phyloP scores from a whole-genome alignment of 2,329 filamentous ascomycete genomes.

The Exophiala sideris region DNA sequence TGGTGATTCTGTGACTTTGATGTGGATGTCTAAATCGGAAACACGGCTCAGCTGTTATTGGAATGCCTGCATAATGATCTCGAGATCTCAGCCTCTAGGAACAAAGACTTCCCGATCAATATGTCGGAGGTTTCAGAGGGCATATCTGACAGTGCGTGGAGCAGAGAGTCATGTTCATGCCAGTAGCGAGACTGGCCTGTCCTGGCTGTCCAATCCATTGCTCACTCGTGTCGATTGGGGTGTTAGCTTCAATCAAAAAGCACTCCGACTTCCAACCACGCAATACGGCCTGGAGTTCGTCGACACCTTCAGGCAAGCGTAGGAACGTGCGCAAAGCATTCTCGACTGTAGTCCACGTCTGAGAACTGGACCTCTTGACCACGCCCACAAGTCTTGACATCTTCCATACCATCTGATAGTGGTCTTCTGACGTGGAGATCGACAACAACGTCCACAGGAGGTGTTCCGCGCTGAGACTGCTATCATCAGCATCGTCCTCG shows the following conservation, averaged over 20 bases:
- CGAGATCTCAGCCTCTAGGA: no score
- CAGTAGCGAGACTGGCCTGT: background rate
- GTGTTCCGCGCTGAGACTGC: slow-evolving; percentile 14
- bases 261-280: slow-evolving; percentile 1
- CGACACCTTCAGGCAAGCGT: slow-evolving; percentile 2
- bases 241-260: slow-evolving; percentile 1
- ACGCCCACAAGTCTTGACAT: slow-evolving; percentile 13
- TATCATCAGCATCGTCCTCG: slow-evolving; percentile 14
- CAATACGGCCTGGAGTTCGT: slow-evolving; percentile 1
- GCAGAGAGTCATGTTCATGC: background rate
- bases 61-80: no score
- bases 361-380: slow-evolving; percentile 3
- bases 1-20: background rate
- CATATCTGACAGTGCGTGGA: slow-evolving; percentile 11
- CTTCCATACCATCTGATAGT: slow-evolving; percentile 13
- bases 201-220: background rate
- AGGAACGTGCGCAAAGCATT: slow-evolving; percentile 7
- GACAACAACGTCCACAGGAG: slow-evolving; percentile 15
- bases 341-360: slow-evolving; percentile 9
- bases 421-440: background rate
- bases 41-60: no score
- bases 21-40: background rate
- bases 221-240: background rate
- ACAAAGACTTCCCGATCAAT: background rate
- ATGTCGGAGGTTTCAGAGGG: slow-evolving; percentile 8